These are phyloP conservation scores for Phycomyces blakesleeanus DNA, from an alignment of 192 early-diverging fungal genomes.

Conservation along the genomic window DNA sequence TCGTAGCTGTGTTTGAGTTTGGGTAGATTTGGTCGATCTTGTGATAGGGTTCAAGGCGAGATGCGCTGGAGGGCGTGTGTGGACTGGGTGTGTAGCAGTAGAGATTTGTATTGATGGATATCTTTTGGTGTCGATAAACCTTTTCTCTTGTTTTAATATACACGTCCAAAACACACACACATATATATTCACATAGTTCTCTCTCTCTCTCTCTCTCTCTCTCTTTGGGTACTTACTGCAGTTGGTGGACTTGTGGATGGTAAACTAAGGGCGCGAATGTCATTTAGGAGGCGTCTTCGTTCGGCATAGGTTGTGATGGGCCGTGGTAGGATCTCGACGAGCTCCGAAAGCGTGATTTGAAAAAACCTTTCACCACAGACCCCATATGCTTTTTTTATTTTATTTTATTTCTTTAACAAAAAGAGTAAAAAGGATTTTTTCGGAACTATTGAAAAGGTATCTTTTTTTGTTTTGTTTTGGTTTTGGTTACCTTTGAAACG, in stretches of 20 bases:
- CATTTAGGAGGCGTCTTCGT: constrained; percentile 29
- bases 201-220: too few relatives aligned
- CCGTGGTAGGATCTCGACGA: constrained; percentile 27
- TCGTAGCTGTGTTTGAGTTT: too few relatives aligned
- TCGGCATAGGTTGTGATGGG: constrained; percentile 35
- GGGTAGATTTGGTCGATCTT: too few relatives aligned
- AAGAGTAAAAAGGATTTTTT: too few relatives aligned
- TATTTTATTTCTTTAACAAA: background rate
- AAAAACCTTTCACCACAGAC: constrained; percentile 28
- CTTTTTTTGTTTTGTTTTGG: too few relatives aligned
- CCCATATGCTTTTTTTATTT: constrained; percentile 18
- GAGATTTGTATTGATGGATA: constrained; percentile 23
- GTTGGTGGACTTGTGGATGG: constrained; percentile 3
- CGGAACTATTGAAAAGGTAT: background rate
- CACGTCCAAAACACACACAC: too few relatives aligned
- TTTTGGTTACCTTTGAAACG: constrained; percentile 25
- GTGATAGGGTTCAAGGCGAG: background rate
- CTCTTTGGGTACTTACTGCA: constrained; percentile 21
- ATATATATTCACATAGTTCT: too few relatives aligned
- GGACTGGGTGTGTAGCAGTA: constrained; percentile 7
- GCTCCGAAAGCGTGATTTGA: constrained; percentile 29
- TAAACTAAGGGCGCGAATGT: constrained; percentile 25
- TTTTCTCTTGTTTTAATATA: background rate
- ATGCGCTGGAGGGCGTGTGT: constrained; percentile 1
- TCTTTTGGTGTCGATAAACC: background rate